Evolutionary conservation across 192 early-diverging fungal genomes (phyloP).

Genomic region (Glomus cerebriforme): DNA sequence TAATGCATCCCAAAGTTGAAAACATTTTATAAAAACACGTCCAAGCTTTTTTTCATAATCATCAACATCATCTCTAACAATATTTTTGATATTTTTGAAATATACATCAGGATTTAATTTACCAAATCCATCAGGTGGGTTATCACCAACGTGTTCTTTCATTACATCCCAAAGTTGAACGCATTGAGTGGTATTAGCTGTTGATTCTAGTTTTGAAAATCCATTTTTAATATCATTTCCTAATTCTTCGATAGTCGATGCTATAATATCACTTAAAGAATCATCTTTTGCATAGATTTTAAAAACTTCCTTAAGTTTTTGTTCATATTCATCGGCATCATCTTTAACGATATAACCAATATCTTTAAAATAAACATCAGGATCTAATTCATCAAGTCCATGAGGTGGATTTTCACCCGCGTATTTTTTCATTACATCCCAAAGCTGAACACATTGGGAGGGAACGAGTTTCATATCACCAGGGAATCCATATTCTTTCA

Average conservation of each 20-base stretch:
- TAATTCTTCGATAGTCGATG: conserved; percentile 1
- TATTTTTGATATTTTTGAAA: conserved; percentile 27
- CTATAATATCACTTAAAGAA: not conserved
- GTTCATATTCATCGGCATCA: conserved; percentile 36
- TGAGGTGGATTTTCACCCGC: conserved; percentile 5
- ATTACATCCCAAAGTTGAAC: too few relatives aligned
- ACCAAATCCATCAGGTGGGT: too few relatives aligned
- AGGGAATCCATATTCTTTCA: conserved; percentile 31
- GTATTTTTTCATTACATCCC: conserved; percentile 36
- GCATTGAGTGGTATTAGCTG: conserved; percentile 39
- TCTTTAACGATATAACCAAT: conserved; percentile 31
- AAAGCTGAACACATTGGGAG: conserved; percentile 40
- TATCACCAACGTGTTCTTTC: too few relatives aligned
- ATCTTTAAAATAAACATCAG: conserved; percentile 38
- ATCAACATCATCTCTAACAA: conserved; percentile 35
- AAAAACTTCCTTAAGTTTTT: conserved; percentile 36
- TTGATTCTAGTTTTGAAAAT: conserved; percentile 37
- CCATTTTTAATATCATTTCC: not conserved
- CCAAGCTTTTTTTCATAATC: too few relatives aligned
- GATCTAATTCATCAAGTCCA: conserved; percentile 29
- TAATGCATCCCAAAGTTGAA: too few relatives aligned
- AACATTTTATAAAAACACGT: too few relatives aligned
- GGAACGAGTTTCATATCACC: conserved; percentile 40
- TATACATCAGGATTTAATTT: too few relatives aligned
- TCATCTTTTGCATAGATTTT: not conserved